Evolutionary conservation across 768 basidiomycete species (phyloP).

Genomic region (Vishniacozyma victoriae): DNA sequence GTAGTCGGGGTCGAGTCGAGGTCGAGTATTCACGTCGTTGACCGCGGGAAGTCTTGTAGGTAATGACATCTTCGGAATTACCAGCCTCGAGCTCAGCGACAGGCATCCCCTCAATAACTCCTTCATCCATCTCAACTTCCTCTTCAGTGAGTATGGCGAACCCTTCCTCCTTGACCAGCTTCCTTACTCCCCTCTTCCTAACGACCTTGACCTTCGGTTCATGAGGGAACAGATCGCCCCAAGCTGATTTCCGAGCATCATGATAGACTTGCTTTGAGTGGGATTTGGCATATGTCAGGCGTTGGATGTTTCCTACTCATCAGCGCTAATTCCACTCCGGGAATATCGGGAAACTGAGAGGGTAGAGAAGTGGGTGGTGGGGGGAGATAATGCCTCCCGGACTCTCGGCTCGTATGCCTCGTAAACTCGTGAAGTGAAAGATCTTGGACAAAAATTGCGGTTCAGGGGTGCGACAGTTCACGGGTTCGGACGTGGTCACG

Average conservation of each 20-base stretch:
- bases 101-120: no score
- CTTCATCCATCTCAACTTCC: not conserved
- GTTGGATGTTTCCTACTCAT: constrained; percentile 75
- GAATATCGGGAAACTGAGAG: not conserved
- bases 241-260: constrained; percentile 84
- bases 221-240: constrained; percentile 97
- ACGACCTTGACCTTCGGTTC: constrained; percentile 54
- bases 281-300: constrained; percentile 82
- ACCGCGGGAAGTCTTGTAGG: not conserved
- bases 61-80: no score
- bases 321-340: constrained; percentile 8
- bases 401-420: no score
- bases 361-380: no score
- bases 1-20: not conserved
- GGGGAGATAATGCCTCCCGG: no score
- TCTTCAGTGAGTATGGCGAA: not conserved
- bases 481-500: no score
- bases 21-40: not conserved
- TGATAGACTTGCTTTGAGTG: constrained; percentile 94
- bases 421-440: no score
- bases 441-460: no score
- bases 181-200: constrained; percentile 36
- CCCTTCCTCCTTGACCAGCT: constrained; percentile 18
- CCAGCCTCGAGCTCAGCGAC: no score
- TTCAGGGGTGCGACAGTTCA: no score